Evolutionary conservation across 208 protist genomes (phyloP), one percentile per base, ranked within the genome.

Genomic region (Novymonas esmeraldas): DNA sequence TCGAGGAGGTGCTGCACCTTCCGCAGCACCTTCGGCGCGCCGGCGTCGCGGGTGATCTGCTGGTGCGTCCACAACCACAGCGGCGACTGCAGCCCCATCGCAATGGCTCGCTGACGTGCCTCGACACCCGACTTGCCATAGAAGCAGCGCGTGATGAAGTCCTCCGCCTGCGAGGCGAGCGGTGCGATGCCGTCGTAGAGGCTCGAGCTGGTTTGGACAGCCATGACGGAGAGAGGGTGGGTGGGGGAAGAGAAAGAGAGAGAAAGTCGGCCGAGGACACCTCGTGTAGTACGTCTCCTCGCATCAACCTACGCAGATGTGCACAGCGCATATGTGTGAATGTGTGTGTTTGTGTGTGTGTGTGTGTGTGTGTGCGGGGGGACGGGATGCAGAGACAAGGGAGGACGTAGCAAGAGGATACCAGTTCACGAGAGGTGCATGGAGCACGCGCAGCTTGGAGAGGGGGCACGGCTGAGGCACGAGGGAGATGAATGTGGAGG

Each of bases 1-100:
- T 81, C 64, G 22, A 92, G 4, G 4, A 95, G 81, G 49, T 92
- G 72, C 13, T 74, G 50, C 13, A 66, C 61, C 46, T 89, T 84
- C 9, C 68, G 78, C 60, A 92, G 24, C 29, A 83, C 85, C 34
- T 84, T 87, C 2, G 72, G 69, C 14, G 34, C 46, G 16, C 55
- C 58, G 29, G 64, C 52, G n/a, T 74, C 50, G 10, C 58, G 18
- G 39, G 61, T 64, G 34, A 63, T 46, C 51, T 78, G 73, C 55
- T 76, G 66, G 60, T 93, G 83, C 11, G 85, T 95, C 88, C 91
- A 96, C 41, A 93, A 59, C 85, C 85, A 96, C 13, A 96, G 71
- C 16, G 91, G 91, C 2, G 78, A 67, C 80, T 92, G 84, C 70
- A 96, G 61, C 1, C 91, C 91, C 55, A 89, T 65, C 14, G 49